Evolutionary conservation across 2,329 filamentous ascomycete genomes (phyloP), one percentile per base, ranked within the genome.

Genomic region (Didymella keratinophila): DNA sequence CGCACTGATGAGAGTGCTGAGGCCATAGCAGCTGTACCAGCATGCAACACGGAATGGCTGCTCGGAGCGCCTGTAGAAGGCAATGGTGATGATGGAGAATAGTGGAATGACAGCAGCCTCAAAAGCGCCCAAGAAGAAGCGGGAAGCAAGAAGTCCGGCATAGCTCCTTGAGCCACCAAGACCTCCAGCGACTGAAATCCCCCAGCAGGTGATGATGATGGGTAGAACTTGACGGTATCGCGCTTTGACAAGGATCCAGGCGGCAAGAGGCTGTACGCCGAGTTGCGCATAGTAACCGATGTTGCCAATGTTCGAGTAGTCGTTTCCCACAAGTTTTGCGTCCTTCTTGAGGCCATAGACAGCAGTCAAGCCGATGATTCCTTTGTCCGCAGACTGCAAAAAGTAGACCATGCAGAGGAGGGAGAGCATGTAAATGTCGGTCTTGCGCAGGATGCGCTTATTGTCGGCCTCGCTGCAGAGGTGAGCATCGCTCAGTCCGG

Each of bases 1-100:
- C 1, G 86, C 85, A 14, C 86, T 87, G 36, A 88, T 75, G 12
- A 89, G 83, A 8, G 72, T 85, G 1, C 83, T 86, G 48, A 83
- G 81, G 6, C 86, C 86, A 62, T 87, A 88, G 77, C 87, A 89
- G 51, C 79, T 83, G 75, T 89, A 89, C 88, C 88, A 90, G 58
- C 89, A 83, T 6, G 49, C 48, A 30, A 58, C 57, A 5, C 58
- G 53, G 47, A 68, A 66, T 6, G 66, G 66, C 47, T 68, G 65
- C 49, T 69, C 66, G 0, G 65, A 65, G 36, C 66, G 65, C 10
- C 62, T 59, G 46, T 69, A 69, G 36, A 69, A 71, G 2, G 63
- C 65, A 10, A 67, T 67, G 16, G 67, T 71, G 41, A 71, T 69
- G 45, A 70, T 67, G 1, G 68, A 67, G 56, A 71, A 71, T 1